phyloP scores from a whole-genome alignment of 306 rosid species.

The Malus domestica region ASM211411v1 NC_041792.1:26496407-26496906 shows the following conservation, averaged over 20 bases:
- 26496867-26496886: neutral
- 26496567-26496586: neutral
- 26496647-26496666: too few species aligned
- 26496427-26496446: constrained; percentile 62
- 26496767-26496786: neutral
- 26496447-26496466: neutral
- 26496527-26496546: neutral
- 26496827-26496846: neutral
- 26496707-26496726: neutral
- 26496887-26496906: neutral
- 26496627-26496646: neutral
- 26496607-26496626: neutral
- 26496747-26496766: neutral
- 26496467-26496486: neutral
- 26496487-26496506: neutral
- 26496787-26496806: neutral
- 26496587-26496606: neutral
- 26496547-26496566: neutral
- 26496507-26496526: neutral
- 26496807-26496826: neutral
- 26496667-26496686: neutral
- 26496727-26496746: neutral
- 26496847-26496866: neutral
- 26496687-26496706: neutral
- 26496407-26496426: constrained; percentile 23